Conservation (phyloP, 2,329 filamentous ascomycete species). For the Colletotrichum scovillei region DNA sequence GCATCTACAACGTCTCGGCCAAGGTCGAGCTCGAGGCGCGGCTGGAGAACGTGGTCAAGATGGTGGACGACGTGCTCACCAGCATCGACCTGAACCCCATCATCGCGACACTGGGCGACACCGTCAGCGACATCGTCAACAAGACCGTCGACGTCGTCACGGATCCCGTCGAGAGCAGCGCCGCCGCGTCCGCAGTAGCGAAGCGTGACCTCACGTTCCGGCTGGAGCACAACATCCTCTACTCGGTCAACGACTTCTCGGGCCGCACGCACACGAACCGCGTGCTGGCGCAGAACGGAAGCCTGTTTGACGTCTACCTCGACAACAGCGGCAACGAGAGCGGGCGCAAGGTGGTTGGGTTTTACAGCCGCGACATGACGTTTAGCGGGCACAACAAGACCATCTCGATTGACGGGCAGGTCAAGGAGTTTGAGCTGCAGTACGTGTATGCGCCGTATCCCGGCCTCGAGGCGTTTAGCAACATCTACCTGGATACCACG, state of each 20-base stretch:
- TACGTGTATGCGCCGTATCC: constrained; percentile 65
- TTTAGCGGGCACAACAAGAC: constrained; percentile 65
- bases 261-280: constrained; percentile 68
- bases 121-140: constrained; percentile 60
- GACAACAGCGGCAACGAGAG: constrained; percentile 64
- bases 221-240: constrained; percentile 68
- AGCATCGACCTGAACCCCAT: constrained; percentile 72
- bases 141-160: constrained; percentile 33
- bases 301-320: constrained; percentile 63
- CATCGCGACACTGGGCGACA: constrained; percentile 64
- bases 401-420: constrained; percentile 54
- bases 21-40: constrained; percentile 70
- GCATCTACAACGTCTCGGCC: constrained; percentile 68
- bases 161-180: constrained; percentile 29
- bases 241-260: constrained; percentile 69
- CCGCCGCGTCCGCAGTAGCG: constrained; percentile 14
- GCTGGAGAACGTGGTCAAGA: constrained; percentile 68
- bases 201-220: constrained; percentile 53
- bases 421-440: constrained; percentile 60
- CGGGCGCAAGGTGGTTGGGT: constrained; percentile 56
- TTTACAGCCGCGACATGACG: constrained; percentile 62
- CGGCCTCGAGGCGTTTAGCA: constrained; percentile 56
- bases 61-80: constrained; percentile 68
- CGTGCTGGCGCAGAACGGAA: constrained; percentile 65
- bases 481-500: constrained; percentile 59